These are phyloP conservation scores for Chrysoporthe austroafricana DNA, from an alignment of 2,329 filamentous ascomycete genomes.

Conservation along the genomic window DNA sequence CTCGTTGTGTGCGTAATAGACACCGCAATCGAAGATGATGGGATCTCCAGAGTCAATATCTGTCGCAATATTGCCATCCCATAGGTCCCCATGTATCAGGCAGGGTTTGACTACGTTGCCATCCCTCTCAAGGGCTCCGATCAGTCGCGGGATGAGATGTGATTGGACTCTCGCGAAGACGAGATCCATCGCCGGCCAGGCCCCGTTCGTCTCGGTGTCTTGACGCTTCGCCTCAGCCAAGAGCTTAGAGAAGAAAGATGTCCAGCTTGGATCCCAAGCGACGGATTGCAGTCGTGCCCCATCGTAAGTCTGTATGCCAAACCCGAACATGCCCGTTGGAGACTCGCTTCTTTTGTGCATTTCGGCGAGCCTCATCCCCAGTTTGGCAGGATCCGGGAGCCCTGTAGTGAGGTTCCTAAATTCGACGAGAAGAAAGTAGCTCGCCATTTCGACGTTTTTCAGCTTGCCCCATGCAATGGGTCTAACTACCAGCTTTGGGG, in stretches of 20 bases:
- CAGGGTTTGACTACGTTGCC: slow-evolving; percentile 33
- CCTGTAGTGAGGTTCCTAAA: too few species aligned
- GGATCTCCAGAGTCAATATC: slow-evolving; percentile 36
- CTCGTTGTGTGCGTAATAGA: slow-evolving; percentile 47
- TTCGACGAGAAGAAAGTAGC: too few species aligned
- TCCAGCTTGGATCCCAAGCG: slow-evolving; percentile 41
- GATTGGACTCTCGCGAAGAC: slow-evolving; percentile 30
- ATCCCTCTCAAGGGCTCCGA: slow-evolving; percentile 32
- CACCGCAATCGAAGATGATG: slow-evolving; percentile 43
- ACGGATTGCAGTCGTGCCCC: too few species aligned
- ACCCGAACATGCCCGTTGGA: too few species aligned
- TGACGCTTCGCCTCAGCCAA: slow-evolving; percentile 36
- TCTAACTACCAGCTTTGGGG: too few species aligned
- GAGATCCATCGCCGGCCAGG: slow-evolving; percentile 37
- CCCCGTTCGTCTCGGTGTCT: slow-evolving; percentile 32
- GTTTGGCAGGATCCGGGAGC: too few species aligned
- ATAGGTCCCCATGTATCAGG: slow-evolving; percentile 46
- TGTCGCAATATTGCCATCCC: slow-evolving; percentile 45
- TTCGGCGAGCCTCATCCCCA: too few species aligned
- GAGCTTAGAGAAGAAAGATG: slow-evolving; percentile 41
- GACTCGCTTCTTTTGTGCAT: too few species aligned
- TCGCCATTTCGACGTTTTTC: too few species aligned
- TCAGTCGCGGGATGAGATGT: slow-evolving; percentile 38
- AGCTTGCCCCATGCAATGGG: too few species aligned
- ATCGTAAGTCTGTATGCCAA: too few species aligned